Evolutionary conservation across 2,329 filamentous ascomycete species (phyloP).

Genomic region (Rutstroemia sp.): DNA sequence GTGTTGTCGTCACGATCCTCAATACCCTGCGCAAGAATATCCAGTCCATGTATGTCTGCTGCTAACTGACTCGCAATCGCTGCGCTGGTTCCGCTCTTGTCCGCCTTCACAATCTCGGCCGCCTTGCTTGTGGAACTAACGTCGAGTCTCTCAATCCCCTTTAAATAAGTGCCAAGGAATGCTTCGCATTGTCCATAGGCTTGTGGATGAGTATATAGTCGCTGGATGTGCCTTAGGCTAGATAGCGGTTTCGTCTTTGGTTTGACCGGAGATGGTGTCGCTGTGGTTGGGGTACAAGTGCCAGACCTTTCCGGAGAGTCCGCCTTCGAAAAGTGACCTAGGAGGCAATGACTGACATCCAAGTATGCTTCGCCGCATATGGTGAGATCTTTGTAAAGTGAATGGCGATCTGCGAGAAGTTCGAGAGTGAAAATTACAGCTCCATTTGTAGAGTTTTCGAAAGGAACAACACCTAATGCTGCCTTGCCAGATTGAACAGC

Average conservation of each 20-base stretch:
- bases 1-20: constrained; percentile 70
- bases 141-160: constrained; percentile 71
- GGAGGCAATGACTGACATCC: constrained; percentile 78
- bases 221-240: constrained; percentile 55
- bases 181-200: constrained; percentile 84
- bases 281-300: constrained; percentile 42
- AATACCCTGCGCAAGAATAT: constrained; percentile 61
- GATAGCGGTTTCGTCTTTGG: constrained; percentile 41
- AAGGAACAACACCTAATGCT: constrained; percentile 75
- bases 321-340: constrained; percentile 42
- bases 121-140: constrained; percentile 80
- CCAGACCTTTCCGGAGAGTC: constrained; percentile 33
- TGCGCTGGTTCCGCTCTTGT: constrained; percentile 52
- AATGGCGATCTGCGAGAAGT: constrained; percentile 69
- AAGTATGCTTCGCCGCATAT: constrained; percentile 83
- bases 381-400: constrained; percentile 56
- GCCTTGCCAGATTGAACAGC: constrained; percentile 61
- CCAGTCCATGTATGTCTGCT: constrained; percentile 58
- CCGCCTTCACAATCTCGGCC: constrained; percentile 64
- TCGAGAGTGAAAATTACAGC: constrained; percentile 86
- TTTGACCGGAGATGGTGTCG: constrained; percentile 37
- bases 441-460: constrained; percentile 95
- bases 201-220: constrained; percentile 89
- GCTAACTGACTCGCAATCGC: constrained; percentile 75
- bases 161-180: constrained; percentile 65